phyloP scores from a whole-genome alignment of 2,329 filamentous ascomycete genomes.

The Fusarium illudens region DNA sequence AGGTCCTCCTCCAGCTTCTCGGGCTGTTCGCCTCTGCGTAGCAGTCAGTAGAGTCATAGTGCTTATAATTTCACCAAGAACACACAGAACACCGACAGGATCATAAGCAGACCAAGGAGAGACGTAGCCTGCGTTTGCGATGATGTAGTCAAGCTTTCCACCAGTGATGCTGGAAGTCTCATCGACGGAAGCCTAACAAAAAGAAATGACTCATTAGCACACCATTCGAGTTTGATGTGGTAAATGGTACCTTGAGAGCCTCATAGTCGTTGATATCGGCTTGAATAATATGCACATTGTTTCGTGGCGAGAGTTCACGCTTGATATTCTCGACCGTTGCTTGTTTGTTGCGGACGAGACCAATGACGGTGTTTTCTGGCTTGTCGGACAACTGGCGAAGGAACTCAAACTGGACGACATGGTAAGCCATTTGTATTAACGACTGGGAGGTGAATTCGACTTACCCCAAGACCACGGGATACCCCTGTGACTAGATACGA shows the following conservation, averaged over 20 bases:
- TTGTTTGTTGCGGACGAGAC: conserved; percentile 55
- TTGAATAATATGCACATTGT: conserved; percentile 25
- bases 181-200: conserved; percentile 40
- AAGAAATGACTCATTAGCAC: background rate
- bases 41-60: background rate
- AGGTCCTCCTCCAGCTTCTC: conserved; percentile 28
- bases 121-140: conserved; percentile 58
- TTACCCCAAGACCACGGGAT: conserved; percentile 33
- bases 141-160: conserved; percentile 59
- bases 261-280: conserved; percentile 18
- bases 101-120: conserved; percentile 38
- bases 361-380: conserved; percentile 52
- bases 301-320: conserved; percentile 40
- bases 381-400: conserved; percentile 53
- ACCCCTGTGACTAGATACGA: conserved; percentile 30
- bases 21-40: conserved; percentile 16
- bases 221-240: background rate
- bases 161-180: conserved; percentile 44
- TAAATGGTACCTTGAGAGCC: conserved; percentile 8
- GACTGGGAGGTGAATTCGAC: background rate
- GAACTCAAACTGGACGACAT: conserved; percentile 42
- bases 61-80: background rate
- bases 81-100: conserved; percentile 25
- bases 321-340: conserved; percentile 51
- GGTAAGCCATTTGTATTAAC: background rate